phyloP scores from a whole-genome alignment of 306 rosid genomes.

The Prinsepia uniflora region DNA sequence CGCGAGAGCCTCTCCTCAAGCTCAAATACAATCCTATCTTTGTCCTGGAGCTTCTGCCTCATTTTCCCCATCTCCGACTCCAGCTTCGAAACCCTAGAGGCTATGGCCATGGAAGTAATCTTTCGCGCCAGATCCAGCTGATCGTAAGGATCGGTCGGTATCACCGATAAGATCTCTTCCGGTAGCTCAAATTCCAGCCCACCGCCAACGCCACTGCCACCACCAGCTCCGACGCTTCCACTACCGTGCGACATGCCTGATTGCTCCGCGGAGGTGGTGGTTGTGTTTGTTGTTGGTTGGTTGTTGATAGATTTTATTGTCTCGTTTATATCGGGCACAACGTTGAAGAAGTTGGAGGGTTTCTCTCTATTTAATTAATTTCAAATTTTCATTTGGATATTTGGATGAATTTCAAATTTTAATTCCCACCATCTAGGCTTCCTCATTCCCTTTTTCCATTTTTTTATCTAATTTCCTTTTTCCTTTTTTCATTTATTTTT shows the following conservation, averaged over 20 bases:
- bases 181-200: slow-evolving; percentile 57
- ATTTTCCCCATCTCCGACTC: slow-evolving; percentile 58
- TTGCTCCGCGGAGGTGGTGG: background rate
- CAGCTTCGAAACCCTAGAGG: slow-evolving; percentile 72
- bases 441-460: background rate
- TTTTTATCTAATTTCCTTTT: background rate
- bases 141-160: slow-evolving; percentile 81
- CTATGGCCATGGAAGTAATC: slow-evolving; percentile 91
- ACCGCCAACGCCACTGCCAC: slow-evolving; percentile 12
- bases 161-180: slow-evolving; percentile 64
- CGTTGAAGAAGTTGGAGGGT: background rate
- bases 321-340: slow-evolving; percentile 3
- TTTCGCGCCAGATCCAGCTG: slow-evolving; percentile 95
- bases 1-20: slow-evolving; percentile 50
- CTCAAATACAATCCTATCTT: slow-evolving; percentile 49
- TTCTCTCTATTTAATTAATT: background rate
- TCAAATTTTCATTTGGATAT: background rate
- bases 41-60: slow-evolving; percentile 54
- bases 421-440: background rate
- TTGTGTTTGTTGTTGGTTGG: background rate
- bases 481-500: background rate
- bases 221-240: slow-evolving; percentile 4
- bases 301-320: background rate
- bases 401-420: background rate
- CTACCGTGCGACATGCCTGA: slow-evolving; percentile 38